Conservation (phyloP, 1,284 basidiomycete species). For the Trichosporon coremiiforme region DNA sequence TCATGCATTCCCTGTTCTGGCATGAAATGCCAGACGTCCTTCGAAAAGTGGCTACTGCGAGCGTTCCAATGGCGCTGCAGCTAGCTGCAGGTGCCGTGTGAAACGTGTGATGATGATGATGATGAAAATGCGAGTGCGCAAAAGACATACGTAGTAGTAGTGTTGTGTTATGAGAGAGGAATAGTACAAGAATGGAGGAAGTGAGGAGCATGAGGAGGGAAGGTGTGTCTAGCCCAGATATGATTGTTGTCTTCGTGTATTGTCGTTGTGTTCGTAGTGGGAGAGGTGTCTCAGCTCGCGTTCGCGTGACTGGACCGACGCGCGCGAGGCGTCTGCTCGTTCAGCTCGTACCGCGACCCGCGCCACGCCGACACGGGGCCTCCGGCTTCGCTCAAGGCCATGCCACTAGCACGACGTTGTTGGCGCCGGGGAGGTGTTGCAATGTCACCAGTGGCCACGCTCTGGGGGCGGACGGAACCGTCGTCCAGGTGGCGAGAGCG, state of each 20-base stretch:
- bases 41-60: too few species aligned
- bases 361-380: slow-evolving; percentile 28
- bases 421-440: slow-evolving; percentile 18
- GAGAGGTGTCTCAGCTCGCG: neutral
- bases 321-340: slow-evolving; percentile 15
- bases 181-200: neutral
- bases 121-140: neutral
- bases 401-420: slow-evolving; percentile 20
- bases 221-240: neutral
- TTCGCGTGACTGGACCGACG: slow-evolving; percentile 11
- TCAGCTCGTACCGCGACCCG: slow-evolving; percentile 12
- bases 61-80: too few species aligned
- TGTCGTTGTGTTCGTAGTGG: neutral
- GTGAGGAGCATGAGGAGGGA: neutral
- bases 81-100: neutral
- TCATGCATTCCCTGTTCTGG: too few species aligned
- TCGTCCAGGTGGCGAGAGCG: slow-evolving; percentile 21
- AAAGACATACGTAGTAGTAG: neutral
- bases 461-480: slow-evolving; percentile 20
- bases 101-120: neutral
- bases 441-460: slow-evolving; percentile 11
- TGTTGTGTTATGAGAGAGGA: neutral
- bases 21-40: too few species aligned
- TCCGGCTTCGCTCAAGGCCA: slow-evolving; percentile 26
- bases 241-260: neutral